Percentiles rank a stretch among this genome's conserved stretches.
Conservation (phyloP, 2,329 filamentous ascomycete species). For the Madurella fahalii region DNA sequence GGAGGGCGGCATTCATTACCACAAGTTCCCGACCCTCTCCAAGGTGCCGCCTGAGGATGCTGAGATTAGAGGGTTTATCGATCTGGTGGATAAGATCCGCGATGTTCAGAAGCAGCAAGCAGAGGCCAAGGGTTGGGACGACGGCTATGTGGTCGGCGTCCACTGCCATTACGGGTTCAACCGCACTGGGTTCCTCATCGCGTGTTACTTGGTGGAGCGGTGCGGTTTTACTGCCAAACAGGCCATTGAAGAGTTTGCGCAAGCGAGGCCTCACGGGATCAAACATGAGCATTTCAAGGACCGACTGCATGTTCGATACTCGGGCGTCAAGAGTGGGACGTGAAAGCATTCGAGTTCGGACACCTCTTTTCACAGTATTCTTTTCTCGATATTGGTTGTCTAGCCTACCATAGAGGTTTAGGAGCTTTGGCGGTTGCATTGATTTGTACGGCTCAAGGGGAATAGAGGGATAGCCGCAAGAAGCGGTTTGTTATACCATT, state of each 20-base stretch:
- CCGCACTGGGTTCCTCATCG: constrained; percentile 85
- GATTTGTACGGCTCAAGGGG: background rate
- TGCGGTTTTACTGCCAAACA: constrained; percentile 67
- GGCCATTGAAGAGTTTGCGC: constrained; percentile 74
- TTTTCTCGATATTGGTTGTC: background rate
- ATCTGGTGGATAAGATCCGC: constrained; percentile 56
- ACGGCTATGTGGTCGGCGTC: constrained; percentile 64
- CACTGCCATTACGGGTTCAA: constrained; percentile 98
- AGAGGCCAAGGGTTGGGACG: constrained; percentile 39
- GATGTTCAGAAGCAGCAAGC: constrained; percentile 47
- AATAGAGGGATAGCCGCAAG: background rate
- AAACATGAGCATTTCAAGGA: constrained; percentile 87
- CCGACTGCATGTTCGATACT: constrained; percentile 75
- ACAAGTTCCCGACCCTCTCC: constrained; percentile 88
- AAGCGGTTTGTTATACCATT: background rate
- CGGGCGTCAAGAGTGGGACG: constrained; percentile 23
- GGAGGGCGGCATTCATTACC: constrained; percentile 62
- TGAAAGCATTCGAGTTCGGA: background rate
- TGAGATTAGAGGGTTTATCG: constrained; percentile 53
- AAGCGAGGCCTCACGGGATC: constrained; percentile 73
- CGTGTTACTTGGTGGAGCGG: constrained; percentile 83
- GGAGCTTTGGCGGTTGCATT: background rate
- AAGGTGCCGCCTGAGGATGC: constrained; percentile 71
- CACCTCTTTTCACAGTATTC: background rate
- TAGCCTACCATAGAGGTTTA: background rate